phyloP scores from a whole-genome alignment of 352 stramenopile genomes.

The Plasmopara muralis region DNA sequence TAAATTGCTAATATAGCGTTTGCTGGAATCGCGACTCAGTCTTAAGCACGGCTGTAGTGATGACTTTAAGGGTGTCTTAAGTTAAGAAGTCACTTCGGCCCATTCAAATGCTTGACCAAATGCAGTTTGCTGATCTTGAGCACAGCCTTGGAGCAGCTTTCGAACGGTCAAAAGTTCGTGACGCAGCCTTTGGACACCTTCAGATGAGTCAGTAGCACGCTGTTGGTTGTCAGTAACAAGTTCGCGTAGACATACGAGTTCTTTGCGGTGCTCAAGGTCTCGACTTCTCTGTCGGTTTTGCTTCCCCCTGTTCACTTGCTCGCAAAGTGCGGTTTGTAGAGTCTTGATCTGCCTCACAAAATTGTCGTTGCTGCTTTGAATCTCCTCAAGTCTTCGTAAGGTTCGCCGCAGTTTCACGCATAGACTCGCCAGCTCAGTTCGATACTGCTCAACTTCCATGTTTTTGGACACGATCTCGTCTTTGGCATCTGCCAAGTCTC shows the following conservation, averaged over 20 bases:
- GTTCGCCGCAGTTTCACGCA: conserved; percentile 18
- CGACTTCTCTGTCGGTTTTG: conserved; percentile 16
- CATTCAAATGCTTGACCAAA: conserved; percentile 13
- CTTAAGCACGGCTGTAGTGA: too few relatives aligned
- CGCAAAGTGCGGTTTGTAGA: conserved; percentile 5
- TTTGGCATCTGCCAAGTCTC: conserved; percentile 20
- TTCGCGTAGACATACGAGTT: conserved; percentile 39
- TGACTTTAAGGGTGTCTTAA: conserved; percentile 31
- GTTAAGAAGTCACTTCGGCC: conserved; percentile 16
- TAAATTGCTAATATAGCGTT: neutral
- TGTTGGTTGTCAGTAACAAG: conserved; percentile 44
- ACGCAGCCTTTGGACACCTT: conserved; percentile 46
- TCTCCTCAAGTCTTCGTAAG: conserved; percentile 7
- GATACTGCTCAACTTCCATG: conserved; percentile 18
- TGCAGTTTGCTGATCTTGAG: conserved; percentile 8
- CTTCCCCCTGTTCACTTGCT: conserved; percentile 7
- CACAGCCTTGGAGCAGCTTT: conserved; percentile 34
- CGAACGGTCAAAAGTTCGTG: conserved; percentile 43
- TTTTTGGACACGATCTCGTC: conserved; percentile 40
- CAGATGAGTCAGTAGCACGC: conserved; percentile 35
- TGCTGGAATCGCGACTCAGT: too few relatives aligned
- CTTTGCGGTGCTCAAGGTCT: conserved; percentile 29
- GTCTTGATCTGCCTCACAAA: conserved; percentile 16
- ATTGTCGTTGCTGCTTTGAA: conserved; percentile 9
- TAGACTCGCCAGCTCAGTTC: conserved; percentile 17